Base-by-base conservation (phyloP, 2,329 filamentous ascomycete species). In the Nigrospora sphaerica region DNA sequence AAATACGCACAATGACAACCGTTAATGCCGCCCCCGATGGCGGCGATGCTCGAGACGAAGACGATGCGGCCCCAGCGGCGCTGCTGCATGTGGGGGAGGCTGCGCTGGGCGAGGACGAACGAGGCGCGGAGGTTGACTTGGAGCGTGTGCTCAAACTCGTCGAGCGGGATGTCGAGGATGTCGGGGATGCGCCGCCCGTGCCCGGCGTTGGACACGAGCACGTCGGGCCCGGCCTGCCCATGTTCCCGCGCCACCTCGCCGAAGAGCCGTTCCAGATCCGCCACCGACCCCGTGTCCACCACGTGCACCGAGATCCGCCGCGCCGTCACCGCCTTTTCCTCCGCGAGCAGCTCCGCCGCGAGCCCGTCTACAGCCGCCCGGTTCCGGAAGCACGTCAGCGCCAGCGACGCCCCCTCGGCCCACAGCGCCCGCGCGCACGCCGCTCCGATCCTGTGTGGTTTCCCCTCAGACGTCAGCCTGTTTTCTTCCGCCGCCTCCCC, bases 121-220 rank as follows among this genome's bases (percentile, higher is more conserved):
- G 78, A 74, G 6, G 81, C 77, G 33, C 78, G 70, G 37, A 83
- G 66, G 57, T 85, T 86, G 47, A 85, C 71, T 47, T 71, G 75
- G 40, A 84, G 64, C 5, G 77, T 84, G 55, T 77, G 67, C 57
- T 85, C 81, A 57, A 82, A 85, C 58, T 85, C 80, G 44, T 80
- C 78, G 19, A 84, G 60, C 7, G 73, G 69, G 49, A 85, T 83
- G 48, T 84, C 80, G 56, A 72, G 68, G 41, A 80, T 70, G 41
- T 67, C 60, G 3, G 65, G 64, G 47, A 82, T 75, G n/a, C 80
- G 71, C 57, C 80, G 81, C 36, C 81, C 82, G 52, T 83, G 74
- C 0, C 82, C 83, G 2, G 83, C 83, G 55, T 87, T 87, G 11
- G 76, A 78, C 23, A 87, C 62, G 3, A 86, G 66, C 18, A 87